Base-by-base conservation (phyloP, 2,329 filamentous ascomycete genomes). In the Cytospora leucostoma region DNA sequence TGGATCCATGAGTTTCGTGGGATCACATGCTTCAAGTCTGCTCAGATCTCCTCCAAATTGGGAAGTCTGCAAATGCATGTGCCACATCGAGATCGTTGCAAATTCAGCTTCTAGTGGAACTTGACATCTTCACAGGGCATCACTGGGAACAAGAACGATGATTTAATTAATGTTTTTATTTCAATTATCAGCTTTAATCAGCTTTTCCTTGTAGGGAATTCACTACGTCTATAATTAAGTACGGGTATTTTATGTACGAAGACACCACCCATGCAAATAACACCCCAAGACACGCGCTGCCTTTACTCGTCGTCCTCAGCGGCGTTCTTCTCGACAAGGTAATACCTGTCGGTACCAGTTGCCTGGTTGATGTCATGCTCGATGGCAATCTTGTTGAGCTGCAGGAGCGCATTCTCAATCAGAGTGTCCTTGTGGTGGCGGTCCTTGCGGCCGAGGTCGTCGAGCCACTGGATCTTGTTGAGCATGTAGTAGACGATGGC, bases 351-450 rank as follows among this genome's bases (percentile, higher is more conserved):
- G 0, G 32, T 35, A 32, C 63, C 65, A 13, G 57, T 52, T 12
- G 52, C 38, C 4, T 51, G 13, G 69, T 84, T 82, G 57, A 71
- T 74, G 72, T 85, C 82, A 74, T 87, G 84, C 76, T 84, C 81
- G 69, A 88, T 74, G 40, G 85, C 83, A 67, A 88, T 77, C 79
- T 88, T 88, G 78, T 83, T 84, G 66, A 89, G 80, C 68, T 86
- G 84, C 56, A 80, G 82, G 70, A 89, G 82, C 75, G 87, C 84
- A 77, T 88, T 88, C 81, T 88, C 86, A 74, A 88, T 84, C 66
- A 83, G 78, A 66, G 84, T 86, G 73, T 89, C 85, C 77, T 84
- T 83, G 70, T 79, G 76, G 71, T 78, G 82, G 69, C 86, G 82
- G 76, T 85, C 81, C 78, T 85, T 84, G 73, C 86, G 83, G 65